These are phyloP conservation scores for Zea mays DNA, from an alignment of 176 grass and related monocot species.

Conservation along the genomic window DNA sequence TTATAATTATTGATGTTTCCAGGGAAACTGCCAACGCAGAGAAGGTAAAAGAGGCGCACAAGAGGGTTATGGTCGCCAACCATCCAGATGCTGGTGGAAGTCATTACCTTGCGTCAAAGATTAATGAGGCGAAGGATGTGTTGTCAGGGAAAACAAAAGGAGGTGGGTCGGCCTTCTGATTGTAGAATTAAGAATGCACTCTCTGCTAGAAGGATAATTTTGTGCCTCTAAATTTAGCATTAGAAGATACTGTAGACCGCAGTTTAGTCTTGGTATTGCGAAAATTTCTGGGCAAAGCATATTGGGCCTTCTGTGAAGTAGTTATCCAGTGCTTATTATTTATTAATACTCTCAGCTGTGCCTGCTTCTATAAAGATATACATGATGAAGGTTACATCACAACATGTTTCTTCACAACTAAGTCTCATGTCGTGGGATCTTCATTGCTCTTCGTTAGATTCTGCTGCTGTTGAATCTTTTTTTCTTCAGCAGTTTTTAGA, in stretches of 20 bases:
- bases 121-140: slow-evolving; percentile 91
- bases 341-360: slow-evolving; percentile 19
- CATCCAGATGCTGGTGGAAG: slow-evolving; percentile 91
- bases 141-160: slow-evolving; percentile 82
- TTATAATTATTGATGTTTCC: slow-evolving; percentile 3
- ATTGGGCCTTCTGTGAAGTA: slow-evolving; percentile 6
- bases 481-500: neutral
- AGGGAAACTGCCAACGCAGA: slow-evolving; percentile 74
- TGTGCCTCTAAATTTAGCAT: slow-evolving; percentile 5
- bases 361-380: slow-evolving; percentile 10
- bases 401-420: slow-evolving; percentile 11
- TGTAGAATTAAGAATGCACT: neutral
- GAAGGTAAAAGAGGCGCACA: slow-evolving; percentile 94
- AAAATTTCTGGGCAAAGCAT: slow-evolving; percentile 21
- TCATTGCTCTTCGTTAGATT: neutral
- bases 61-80: slow-evolving; percentile 96
- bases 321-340: slow-evolving; percentile 15
- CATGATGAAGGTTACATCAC: slow-evolving; percentile 27
- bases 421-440: slow-evolving; percentile 6
- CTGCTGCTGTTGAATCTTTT: neutral
- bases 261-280: neutral
- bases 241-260: slow-evolving; percentile 30
- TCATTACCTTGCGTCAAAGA: slow-evolving; percentile 94
- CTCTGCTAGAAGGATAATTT: neutral
- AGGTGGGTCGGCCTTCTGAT: slow-evolving; percentile 79